A percentile compares a stretch with the other conserved stretches of the same genome.
Conservation (phyloP, 169 alveolate genomes). For the Eimeria acervulina region DNA sequence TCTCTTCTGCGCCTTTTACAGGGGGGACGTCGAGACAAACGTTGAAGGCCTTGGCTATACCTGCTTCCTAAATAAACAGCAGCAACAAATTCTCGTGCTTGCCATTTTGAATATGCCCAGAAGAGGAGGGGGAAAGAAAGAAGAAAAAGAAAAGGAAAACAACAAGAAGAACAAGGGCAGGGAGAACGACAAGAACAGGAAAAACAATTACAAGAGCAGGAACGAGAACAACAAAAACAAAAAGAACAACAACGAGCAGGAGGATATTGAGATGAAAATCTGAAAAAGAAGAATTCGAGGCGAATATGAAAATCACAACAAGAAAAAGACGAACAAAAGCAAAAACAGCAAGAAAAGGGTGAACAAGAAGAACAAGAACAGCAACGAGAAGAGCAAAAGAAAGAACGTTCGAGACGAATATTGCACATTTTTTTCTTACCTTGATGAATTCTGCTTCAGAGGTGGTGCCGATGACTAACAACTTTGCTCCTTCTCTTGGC, state of each 20-base stretch:
- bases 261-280: neutral
- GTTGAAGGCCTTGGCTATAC: constrained; percentile 82
- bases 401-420: neutral
- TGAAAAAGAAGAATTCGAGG: neutral
- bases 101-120: too few species aligned
- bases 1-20: constrained; percentile 56
- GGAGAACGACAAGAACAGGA: neutral
- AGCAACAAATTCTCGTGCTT: too few species aligned
- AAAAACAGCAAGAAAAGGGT: neutral
- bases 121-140: neutral
- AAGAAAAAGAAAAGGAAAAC: neutral
- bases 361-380: neutral
- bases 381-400: neutral
- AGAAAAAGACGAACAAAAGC: neutral
- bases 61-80: constrained; percentile 65
- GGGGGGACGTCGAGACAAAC: constrained; percentile 83
- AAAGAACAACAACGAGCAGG: neutral
- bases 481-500: constrained; percentile 95
- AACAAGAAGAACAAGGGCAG: too few species aligned
- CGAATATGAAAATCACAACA: neutral
- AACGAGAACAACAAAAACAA: neutral
- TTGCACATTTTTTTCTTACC: constrained; percentile 31
- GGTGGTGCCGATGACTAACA: constrained; percentile 98
- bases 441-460: constrained; percentile 93
- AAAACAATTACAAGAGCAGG: neutral